Evolutionary conservation across 176 grass and related monocot genomes (phyloP).

Genomic region (Avena sativa): DNA sequence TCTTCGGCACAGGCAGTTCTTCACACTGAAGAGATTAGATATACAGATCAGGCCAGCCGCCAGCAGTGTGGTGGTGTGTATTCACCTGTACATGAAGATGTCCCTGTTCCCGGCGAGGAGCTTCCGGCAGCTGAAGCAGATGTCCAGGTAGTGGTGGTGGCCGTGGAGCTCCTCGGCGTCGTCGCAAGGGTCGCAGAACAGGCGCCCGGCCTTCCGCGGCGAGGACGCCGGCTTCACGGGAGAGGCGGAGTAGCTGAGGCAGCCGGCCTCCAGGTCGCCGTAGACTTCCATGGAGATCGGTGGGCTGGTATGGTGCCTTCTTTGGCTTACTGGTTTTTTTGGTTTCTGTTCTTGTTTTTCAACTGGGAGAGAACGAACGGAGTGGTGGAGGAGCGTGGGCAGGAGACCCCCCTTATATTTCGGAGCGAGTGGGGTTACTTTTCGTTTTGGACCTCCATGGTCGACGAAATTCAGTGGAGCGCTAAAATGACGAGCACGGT

Average conservation of each 20-base stretch:
- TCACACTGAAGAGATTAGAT: not conserved
- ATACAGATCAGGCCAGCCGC: not conserved
- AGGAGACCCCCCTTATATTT: constrained; percentile 30
- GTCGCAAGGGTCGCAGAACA: constrained; percentile 71
- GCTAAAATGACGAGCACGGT: no score
- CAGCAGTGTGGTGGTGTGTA: not conserved
- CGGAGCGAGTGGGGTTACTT: constrained; percentile 1
- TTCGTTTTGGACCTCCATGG: not conserved
- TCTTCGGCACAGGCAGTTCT: not conserved
- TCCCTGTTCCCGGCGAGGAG: constrained; percentile 69
- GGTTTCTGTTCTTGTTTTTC: not conserved
- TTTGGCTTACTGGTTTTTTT: not conserved
- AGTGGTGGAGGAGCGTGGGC: constrained; percentile 3
- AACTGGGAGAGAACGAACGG: not conserved
- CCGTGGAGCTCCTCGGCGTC: constrained; percentile 51
- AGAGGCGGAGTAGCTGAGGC: constrained; percentile 37
- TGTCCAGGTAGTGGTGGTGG: constrained; percentile 81
- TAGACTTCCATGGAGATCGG: constrained; percentile 42
- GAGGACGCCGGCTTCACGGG: constrained; percentile 43
- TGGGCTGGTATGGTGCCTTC: not conserved
- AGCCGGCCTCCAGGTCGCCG: constrained; percentile 61
- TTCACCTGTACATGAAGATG: constrained; percentile 96
- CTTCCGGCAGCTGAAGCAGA: constrained; percentile 87
- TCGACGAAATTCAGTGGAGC: not conserved
- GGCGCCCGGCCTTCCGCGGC: constrained; percentile 34